These are phyloP conservation scores for Trichoderma sp. DNA, from an alignment of 2,329 filamentous ascomycete genomes.

Conservation along the genomic window DNA sequence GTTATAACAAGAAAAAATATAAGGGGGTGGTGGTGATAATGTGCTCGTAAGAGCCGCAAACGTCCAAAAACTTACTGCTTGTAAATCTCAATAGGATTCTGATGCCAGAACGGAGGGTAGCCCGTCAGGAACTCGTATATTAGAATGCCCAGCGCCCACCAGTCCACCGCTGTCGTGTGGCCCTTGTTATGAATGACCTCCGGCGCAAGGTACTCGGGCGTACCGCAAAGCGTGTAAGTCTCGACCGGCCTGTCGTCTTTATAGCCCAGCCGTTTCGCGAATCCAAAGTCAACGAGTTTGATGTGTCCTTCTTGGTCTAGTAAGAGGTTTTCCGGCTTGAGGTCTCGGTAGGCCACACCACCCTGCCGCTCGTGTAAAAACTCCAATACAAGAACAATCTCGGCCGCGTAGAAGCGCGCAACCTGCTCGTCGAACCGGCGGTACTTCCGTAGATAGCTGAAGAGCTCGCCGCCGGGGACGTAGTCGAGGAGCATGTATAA, in stretches of 20 bases:
- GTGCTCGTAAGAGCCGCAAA: background rate
- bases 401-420: constrained; percentile 79
- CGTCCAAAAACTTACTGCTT: constrained; percentile 58
- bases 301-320: constrained; percentile 77
- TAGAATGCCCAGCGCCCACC: constrained; percentile 84
- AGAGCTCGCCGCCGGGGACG: constrained; percentile 80
- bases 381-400: constrained; percentile 80
- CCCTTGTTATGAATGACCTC: constrained; percentile 85
- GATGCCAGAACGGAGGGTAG: constrained; percentile 84
- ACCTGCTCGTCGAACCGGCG: constrained; percentile 77
- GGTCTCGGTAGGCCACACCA: constrained; percentile 75
- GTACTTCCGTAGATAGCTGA: constrained; percentile 76
- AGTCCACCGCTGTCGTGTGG: constrained; percentile 75
- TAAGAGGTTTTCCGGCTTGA: constrained; percentile 82
- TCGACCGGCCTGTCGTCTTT: constrained; percentile 56
- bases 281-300: constrained; percentile 83
- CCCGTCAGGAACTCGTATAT: constrained; percentile 85
- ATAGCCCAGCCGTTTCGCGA: constrained; percentile 74
- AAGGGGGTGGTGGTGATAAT: too few species aligned
- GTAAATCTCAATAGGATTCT: constrained; percentile 85
- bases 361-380: constrained; percentile 78
- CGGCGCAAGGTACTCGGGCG: constrained; percentile 80
- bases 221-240: constrained; percentile 82
- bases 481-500: constrained; percentile 85
- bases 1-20: background rate